phyloP scores from a whole-genome alignment of 2,329 filamentous ascomycete genomes.

The Venturia aucupariae region DNA sequence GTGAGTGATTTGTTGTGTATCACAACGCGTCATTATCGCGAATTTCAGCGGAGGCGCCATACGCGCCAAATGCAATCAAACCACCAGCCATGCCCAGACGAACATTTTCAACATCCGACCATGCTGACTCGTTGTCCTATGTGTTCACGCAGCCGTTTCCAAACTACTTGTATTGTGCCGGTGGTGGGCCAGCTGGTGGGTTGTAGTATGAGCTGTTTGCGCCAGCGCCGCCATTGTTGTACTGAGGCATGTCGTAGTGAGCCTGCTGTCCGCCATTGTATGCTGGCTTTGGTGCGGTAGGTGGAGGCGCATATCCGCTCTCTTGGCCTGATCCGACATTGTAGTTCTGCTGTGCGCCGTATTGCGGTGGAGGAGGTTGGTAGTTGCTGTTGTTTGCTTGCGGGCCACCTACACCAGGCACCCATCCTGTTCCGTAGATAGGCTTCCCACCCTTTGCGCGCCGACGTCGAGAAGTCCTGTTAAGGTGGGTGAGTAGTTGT shows the following conservation, averaged over 20 bases:
- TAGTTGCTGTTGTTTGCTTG: conserved; percentile 6
- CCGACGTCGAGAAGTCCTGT: conserved; percentile 9
- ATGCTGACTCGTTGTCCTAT: too few species aligned
- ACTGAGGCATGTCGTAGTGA: background rate
- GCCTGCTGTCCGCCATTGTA: conserved; percentile 2
- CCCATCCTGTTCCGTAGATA: conserved; percentile 13
- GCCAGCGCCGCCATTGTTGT: conserved; percentile 2
- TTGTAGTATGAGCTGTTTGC: background rate
- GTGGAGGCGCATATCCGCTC: background rate
- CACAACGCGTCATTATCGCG: background rate
- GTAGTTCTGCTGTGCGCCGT: background rate
- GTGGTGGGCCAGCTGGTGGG: conserved; percentile 11
- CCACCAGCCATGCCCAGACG: background rate
- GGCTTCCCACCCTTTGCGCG: conserved; percentile 1
- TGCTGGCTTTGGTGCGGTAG: conserved; percentile 6
- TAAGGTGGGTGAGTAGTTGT: background rate
- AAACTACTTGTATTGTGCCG: conserved; percentile 4
- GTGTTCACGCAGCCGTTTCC: background rate
- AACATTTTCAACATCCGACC: background rate
- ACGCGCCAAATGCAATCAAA: background rate
- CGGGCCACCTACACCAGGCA: background rate
- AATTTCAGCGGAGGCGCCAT: background rate
- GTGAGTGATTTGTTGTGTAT: background rate
- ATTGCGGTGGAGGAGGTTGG: conserved; percentile 5
- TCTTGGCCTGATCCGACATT: background rate